These are phyloP conservation scores for Stropharia rugosoannulata DNA, from an alignment of 768 basidiomycete genomes.

Conservation along the genomic window DNA sequence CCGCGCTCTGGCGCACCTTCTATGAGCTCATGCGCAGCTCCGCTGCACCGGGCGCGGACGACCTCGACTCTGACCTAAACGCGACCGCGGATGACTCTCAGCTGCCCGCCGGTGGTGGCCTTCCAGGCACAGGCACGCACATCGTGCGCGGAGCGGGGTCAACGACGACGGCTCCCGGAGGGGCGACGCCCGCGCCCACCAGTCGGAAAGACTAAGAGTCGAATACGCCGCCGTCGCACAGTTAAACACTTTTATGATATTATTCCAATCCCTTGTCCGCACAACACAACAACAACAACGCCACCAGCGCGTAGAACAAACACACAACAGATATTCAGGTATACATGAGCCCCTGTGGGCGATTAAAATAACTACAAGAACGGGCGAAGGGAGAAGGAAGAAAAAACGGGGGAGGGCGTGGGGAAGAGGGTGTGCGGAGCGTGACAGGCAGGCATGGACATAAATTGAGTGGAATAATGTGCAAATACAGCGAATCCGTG, in stretches of 20 bases:
- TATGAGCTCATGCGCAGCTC: constrained; percentile 71
- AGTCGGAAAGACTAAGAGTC: too few relatives aligned
- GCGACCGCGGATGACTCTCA: constrained; percentile 7
- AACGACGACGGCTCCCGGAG: too few relatives aligned
- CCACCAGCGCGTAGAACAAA: too few relatives aligned
- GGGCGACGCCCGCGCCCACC: too few relatives aligned
- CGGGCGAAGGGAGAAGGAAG: too few relatives aligned
- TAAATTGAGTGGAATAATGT: too few relatives aligned
- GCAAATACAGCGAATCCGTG: constrained; percentile 19
- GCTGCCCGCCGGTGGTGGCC: constrained; percentile 20
- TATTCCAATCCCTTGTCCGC: not conserved
- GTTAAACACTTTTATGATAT: too few relatives aligned
- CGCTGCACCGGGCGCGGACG: constrained; percentile 21
- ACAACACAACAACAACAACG: constrained; percentile 7
- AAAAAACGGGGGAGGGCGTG: too few relatives aligned
- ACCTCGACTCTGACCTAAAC: constrained; percentile 26
- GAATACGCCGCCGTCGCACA: too few relatives aligned
- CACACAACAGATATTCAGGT: constrained; percentile 19
- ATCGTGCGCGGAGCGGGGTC: constrained; percentile 19
- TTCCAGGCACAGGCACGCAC: constrained; percentile 59
- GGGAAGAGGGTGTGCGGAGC: too few relatives aligned
- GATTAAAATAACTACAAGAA: constrained; percentile 27
- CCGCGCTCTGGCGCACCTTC: constrained; percentile 80
- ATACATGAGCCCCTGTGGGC: constrained; percentile 24
- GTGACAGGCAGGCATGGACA: too few relatives aligned